Conservation (phyloP, 345 rosid species). For the Populus euphratica region DNA sequence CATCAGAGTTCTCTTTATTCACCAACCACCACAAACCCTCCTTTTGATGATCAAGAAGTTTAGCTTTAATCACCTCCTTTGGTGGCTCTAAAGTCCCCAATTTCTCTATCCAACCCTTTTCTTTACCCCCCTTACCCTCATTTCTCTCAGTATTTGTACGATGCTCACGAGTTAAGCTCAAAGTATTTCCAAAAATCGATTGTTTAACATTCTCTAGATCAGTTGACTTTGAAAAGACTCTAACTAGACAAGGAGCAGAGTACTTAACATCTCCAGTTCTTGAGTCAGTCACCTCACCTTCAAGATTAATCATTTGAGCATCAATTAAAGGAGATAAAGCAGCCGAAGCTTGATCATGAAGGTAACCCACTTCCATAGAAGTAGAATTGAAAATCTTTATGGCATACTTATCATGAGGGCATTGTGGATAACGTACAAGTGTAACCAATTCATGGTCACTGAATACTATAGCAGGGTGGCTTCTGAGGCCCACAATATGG, state of each 20-base stretch:
- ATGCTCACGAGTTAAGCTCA: too few relatives aligned
- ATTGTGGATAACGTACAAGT: slow-evolving; percentile 68
- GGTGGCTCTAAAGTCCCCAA: slow-evolving; percentile 70
- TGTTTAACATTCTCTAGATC: slow-evolving; percentile 22
- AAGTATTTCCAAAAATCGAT: too few relatives aligned
- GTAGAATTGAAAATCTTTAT: slow-evolving; percentile 67
- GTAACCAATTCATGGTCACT: slow-evolving; percentile 77
- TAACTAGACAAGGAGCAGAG: slow-evolving; percentile 60
- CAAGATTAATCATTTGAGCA: slow-evolving; percentile 34
- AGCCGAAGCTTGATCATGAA: slow-evolving; percentile 66
- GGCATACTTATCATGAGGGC: slow-evolving; percentile 57
- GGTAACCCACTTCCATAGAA: slow-evolving; percentile 67
- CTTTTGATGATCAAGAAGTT: slow-evolving; percentile 68
- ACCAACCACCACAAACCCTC: slow-evolving; percentile 86
- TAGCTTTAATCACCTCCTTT: slow-evolving; percentile 53
- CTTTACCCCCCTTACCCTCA: slow-evolving; percentile 62
- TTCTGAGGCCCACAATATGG: slow-evolving; percentile 58
- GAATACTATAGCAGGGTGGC: slow-evolving; percentile 8
- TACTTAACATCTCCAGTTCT: slow-evolving; percentile 40
- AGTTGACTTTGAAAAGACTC: slow-evolving; percentile 51
- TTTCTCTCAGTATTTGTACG: slow-evolving; percentile 37
- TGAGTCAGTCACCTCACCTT: slow-evolving; percentile 72
- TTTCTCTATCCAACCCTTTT: slow-evolving; percentile 40
- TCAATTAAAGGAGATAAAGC: slow-evolving; percentile 69
- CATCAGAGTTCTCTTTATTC: slow-evolving; percentile 58